Evolutionary conservation across 169 alveolate species (phyloP).

Genomic region (Plasmodium vinckei): DNA sequence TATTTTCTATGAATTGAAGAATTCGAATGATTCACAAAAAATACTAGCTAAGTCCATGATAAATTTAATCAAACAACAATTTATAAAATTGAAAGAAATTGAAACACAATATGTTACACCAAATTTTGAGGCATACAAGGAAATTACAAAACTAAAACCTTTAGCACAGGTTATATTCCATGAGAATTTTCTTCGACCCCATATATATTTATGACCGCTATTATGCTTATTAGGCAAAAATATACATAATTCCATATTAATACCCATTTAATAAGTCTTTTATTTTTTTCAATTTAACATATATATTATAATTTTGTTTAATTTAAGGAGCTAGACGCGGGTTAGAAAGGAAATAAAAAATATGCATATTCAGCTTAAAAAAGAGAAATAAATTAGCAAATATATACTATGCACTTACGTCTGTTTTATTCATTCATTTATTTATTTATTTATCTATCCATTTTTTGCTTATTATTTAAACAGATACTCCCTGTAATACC

Average conservation of each 20-base stretch:
- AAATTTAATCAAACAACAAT: conserved; percentile 58
- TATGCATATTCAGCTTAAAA: too few species aligned
- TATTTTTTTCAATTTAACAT: too few species aligned
- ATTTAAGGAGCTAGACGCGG: too few species aligned
- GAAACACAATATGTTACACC: conserved; percentile 58
- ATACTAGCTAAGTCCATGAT: conserved; percentile 49
- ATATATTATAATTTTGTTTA: too few species aligned
- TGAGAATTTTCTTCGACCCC: not conserved
- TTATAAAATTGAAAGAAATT: conserved; percentile 53
- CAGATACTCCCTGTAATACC: conserved; percentile 48
- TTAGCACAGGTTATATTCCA: conserved; percentile 8
- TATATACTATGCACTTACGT: not conserved
- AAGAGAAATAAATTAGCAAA: too few species aligned
- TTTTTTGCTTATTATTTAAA: not conserved
- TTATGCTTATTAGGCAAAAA: too few species aligned
- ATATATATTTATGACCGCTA: not conserved
- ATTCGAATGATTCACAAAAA: conserved; percentile 38
- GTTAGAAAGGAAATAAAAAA: too few species aligned
- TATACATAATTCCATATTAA: too few species aligned
- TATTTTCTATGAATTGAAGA: conserved; percentile 11
- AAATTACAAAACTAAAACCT: conserved; percentile 28
- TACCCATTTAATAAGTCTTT: too few species aligned
- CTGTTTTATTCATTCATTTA: not conserved
- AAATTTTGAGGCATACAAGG: conserved; percentile 44
- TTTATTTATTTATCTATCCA: not conserved